Evolutionary conservation across 257 asterid genomes (phyloP).

Genomic region (Orobanche coerulescens): DNA sequence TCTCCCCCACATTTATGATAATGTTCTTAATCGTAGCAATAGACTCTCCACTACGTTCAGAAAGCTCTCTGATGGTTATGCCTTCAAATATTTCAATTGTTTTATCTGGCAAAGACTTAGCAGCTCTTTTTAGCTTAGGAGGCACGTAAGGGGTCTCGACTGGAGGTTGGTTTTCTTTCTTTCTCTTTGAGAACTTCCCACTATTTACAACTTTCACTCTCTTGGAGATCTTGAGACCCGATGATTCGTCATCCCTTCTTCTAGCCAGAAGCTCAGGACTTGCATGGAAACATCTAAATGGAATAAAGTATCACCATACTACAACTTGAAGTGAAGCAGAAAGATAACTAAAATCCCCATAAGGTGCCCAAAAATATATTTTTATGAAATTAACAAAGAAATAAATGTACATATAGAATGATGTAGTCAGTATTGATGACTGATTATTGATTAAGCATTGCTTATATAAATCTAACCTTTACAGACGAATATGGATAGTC

Average conservation of each 20-base stretch:
- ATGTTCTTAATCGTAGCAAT: slow-evolving; percentile 53
- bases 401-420: slow-evolving; percentile 7
- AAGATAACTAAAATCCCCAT: not conserved
- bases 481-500: not conserved
- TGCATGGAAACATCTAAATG: slow-evolving; percentile 59
- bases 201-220: slow-evolving; percentile 40
- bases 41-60: slow-evolving; percentile 79
- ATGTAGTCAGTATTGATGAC: not conserved
- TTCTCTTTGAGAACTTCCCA: slow-evolving; percentile 81
- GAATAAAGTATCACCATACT: slow-evolving; percentile 12
- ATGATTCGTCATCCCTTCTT: slow-evolving; percentile 35
- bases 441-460: not conserved
- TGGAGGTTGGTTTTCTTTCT: slow-evolving; percentile 41
- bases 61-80: slow-evolving; percentile 69
- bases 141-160: slow-evolving; percentile 77
- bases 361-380: not conserved
- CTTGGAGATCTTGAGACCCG: slow-evolving; percentile 43
- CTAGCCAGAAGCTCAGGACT: slow-evolving; percentile 48
- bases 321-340: slow-evolving; percentile 13
- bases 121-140: slow-evolving; percentile 46
- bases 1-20: slow-evolving; percentile 79
- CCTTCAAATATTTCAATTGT: slow-evolving; percentile 90
- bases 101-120: slow-evolving; percentile 49
- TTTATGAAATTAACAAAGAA: not conserved
- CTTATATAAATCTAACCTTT: not conserved